Base-by-base conservation (phyloP, 768 basidiomycete genomes). In the Mycena amicta region DNA sequence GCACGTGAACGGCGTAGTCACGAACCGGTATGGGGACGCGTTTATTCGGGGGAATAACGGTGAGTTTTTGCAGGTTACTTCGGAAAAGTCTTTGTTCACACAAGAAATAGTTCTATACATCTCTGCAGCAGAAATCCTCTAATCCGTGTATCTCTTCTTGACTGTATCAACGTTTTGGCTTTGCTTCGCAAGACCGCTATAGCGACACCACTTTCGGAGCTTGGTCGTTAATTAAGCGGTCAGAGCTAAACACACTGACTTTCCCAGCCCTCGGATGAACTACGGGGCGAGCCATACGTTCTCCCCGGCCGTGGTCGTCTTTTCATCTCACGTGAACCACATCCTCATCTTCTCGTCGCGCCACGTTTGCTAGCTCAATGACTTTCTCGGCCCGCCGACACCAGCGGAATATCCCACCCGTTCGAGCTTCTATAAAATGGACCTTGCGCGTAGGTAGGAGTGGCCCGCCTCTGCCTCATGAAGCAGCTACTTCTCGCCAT, bases 1-100 rank as follows among this genome's bases (percentile, higher is more conserved):
- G 74, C 87, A 95, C 72, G 92, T 95, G 11, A 88, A 91, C 61
- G 95, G 95, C 3, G 67, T 74, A n/a, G 82, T 91, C 49, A 95
- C 92, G 30, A 96, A 95, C 69, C 83, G 80, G 59, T 98, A 96
- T 66, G 95, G 96, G 2, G 95, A 99, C 73, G 90, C 95, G 25
- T 99, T 98, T 74, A 92, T 99, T 60, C 79, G 93, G 46, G 94
- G 94, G 30, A 95, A 95, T 72, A 96, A 95, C 72, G 93, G 94
- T 92, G 62, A 46, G 71, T 53, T 25, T 43, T 55, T 55, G 37
- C 4, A 28, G 52, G 20, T 33, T 49, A 29, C 23, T n/a, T 27
- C 47, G 26, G 1, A 8, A 5, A 39, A 8, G 43, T 46, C 22
- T 12, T 57, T 29, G 46, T 63, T 66, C 15, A 43, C 49, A 29